phyloP scores from a whole-genome alignment of 495 filamentous ascomycete species.

The Aspergillus diversus region DNA sequence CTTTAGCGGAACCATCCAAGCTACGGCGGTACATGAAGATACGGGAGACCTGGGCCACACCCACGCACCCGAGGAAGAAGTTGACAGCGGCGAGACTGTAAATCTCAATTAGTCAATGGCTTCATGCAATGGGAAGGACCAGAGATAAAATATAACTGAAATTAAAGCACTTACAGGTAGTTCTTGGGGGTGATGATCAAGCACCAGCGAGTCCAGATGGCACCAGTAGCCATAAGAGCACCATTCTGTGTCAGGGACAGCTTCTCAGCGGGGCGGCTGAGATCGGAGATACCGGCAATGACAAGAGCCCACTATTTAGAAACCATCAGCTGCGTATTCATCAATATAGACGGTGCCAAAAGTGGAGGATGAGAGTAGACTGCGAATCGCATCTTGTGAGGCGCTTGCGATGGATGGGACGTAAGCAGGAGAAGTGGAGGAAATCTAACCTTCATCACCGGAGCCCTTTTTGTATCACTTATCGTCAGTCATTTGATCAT shows the following conservation, averaged over 20 bases:
- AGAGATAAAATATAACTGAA: constrained; percentile 30
- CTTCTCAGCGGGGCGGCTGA: constrained; percentile 86
- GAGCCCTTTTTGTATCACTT: constrained; percentile 63
- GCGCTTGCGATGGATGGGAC: neutral
- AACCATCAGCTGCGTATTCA: constrained; percentile 19
- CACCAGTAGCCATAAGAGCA: constrained; percentile 84
- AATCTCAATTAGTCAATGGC: neutral
- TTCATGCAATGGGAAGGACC: neutral
- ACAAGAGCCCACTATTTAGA: constrained; percentile 78
- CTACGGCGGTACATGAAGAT: constrained; percentile 69
- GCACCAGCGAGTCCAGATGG: constrained; percentile 99
- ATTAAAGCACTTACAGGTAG: constrained; percentile 59
- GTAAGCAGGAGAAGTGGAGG: constrained; percentile 20
- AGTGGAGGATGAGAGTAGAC: too few species aligned
- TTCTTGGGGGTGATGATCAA: constrained; percentile 94
- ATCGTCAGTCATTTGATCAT: constrained; percentile 23
- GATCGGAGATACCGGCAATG: constrained; percentile 88
- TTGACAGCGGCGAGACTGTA: constrained; percentile 88
- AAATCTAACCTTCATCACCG: constrained; percentile 85
- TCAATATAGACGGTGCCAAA: neutral
- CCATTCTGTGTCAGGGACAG: constrained; percentile 90
- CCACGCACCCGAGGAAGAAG: constrained; percentile 94
- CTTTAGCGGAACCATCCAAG: constrained; percentile 52
- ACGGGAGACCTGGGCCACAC: constrained; percentile 76
- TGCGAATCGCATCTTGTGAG: neutral